phyloP scores from a whole-genome alignment of 345 rosid species.

The Boechera stricta region DNA sequence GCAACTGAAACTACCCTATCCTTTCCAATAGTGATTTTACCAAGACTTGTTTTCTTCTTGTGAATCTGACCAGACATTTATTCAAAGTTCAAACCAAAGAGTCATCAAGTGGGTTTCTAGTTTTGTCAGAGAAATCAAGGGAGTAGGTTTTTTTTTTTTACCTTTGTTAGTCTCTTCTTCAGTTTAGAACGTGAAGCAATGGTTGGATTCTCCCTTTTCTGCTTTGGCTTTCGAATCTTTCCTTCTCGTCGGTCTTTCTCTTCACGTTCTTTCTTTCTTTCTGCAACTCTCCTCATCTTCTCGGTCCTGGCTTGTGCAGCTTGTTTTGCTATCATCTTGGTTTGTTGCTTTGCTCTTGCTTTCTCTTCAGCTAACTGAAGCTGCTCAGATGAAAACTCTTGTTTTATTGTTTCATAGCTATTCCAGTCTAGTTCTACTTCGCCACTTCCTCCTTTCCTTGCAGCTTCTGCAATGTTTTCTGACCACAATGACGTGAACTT shows the following conservation, averaged over 20 bases:
- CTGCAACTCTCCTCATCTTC: slow-evolving; percentile 59
- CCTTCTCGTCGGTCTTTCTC: slow-evolving; percentile 53
- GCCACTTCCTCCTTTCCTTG: slow-evolving; percentile 69
- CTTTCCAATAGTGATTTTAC: slow-evolving; percentile 42
- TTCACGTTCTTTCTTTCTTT: slow-evolving; percentile 60
- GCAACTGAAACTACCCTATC: slow-evolving; percentile 44
- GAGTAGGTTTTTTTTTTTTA: slow-evolving; percentile 25
- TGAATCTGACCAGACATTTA: slow-evolving; percentile 56
- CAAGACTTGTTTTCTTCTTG: slow-evolving; percentile 55
- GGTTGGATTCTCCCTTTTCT: slow-evolving; percentile 44
- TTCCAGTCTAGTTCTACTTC: slow-evolving; percentile 72
- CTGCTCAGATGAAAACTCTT: slow-evolving; percentile 56
- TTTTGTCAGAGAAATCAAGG: not conserved
- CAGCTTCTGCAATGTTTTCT: slow-evolving; percentile 64
- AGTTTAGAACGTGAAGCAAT: slow-evolving; percentile 48
- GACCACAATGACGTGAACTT: slow-evolving; percentile 59
- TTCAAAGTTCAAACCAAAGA: slow-evolving; percentile 11
- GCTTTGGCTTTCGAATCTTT: slow-evolving; percentile 36
- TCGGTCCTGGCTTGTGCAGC: slow-evolving; percentile 59
- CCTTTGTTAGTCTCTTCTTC: slow-evolving; percentile 66
- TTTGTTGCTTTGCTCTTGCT: slow-evolving; percentile 54
- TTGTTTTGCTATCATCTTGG: slow-evolving; percentile 52
- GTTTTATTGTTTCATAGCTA: slow-evolving; percentile 61
- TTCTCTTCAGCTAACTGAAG: slow-evolving; percentile 53
- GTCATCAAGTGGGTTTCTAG: slow-evolving; percentile 8